Evolutionary conservation across 1,284 basidiomycete genomes (phyloP), one percentile per base, ranked within the genome.

Genomic region (Papiliotrema laurentii): DNA sequence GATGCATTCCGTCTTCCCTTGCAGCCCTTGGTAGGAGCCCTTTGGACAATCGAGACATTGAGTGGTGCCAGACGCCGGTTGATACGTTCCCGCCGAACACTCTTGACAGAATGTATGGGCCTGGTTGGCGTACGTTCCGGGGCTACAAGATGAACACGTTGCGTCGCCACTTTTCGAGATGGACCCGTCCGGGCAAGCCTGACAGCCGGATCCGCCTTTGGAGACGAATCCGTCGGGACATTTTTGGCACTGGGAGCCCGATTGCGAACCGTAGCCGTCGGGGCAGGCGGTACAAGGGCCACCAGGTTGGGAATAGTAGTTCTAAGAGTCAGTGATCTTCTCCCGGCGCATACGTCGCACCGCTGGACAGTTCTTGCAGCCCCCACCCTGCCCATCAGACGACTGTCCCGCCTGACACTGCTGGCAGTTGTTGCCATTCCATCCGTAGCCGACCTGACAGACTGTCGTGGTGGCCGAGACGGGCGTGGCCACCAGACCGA

Each of bases 351-450:
- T 9, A 39, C 18, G 22, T 21, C 37, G n/a, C 19, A 39, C 37
- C 4, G 37, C 19, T 13, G 37, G 37, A 39, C 37, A 39, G 14
- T 39, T 39, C 4, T n/a, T 39, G 22, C 37, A 39, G n/a, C 9
- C n/a, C 5, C 37, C 37, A 22, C 37, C 37, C 5, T 10, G n/a
- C 14, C 37, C 37, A 25, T 39, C 19, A 6, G n/a, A 19, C n/a
- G 37, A 5, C 37, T 39, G 37, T 6, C 37, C 37, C 6, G 9
- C 37, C 22, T 39, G 37, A 22, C 37, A 39, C 14, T 19, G 22
- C 37, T 39, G 37, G 19, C 37, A 39, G 22, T 39, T 39, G 37
- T 39, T 39, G 5, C 37, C 37, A 22, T 39, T 39, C 37, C 37
- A 39, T 4, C 4, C 37, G 19, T 39, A 39, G 4, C 37, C 37